Evolutionary conservation across 2,329 filamentous ascomycete genomes (phyloP).

Genomic region (Beauveria pseudobassiana): DNA sequence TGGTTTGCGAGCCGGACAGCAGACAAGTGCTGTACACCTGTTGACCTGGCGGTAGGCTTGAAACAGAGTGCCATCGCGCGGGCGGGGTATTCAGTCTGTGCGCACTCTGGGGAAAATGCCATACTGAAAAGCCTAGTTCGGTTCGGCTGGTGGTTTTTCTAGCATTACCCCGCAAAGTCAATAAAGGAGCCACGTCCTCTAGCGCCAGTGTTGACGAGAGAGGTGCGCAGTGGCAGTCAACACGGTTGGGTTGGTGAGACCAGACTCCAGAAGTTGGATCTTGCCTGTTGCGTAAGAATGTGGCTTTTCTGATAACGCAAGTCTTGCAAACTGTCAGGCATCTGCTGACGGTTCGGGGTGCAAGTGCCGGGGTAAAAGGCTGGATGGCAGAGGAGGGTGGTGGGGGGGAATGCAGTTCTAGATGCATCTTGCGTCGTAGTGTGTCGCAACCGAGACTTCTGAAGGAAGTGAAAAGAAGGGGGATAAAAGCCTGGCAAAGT

Average conservation of each 20-base stretch:
- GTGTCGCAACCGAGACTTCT: not conserved
- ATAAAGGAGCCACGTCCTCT: not conserved
- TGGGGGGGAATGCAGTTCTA: conserved; percentile 7
- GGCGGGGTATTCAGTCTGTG: not conserved
- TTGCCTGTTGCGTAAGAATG: not conserved
- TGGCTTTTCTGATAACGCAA: not conserved
- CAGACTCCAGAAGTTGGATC: too few species aligned
- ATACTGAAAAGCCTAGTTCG: too few species aligned
- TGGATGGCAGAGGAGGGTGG: not conserved
- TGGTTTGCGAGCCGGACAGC: too few species aligned
- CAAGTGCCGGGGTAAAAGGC: not conserved
- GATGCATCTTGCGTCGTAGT: conserved; percentile 8
- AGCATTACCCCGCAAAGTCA: not conserved
- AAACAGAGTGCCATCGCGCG: not conserved
- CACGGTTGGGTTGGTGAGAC: not conserved
- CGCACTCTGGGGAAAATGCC: not conserved
- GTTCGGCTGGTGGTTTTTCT: too few species aligned
- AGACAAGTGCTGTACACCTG: too few species aligned
- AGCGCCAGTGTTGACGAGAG: not conserved
- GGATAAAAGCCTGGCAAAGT: too few species aligned
- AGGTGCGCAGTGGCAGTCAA: not conserved
- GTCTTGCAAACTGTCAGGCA: not conserved
- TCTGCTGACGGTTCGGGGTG: not conserved
- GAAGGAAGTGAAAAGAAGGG: too few species aligned
- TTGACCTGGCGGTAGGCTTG: too few species aligned